Evolutionary conservation across 148 eudicot genomes (phyloP).

Genomic region (Spergularia marina): DNA sequence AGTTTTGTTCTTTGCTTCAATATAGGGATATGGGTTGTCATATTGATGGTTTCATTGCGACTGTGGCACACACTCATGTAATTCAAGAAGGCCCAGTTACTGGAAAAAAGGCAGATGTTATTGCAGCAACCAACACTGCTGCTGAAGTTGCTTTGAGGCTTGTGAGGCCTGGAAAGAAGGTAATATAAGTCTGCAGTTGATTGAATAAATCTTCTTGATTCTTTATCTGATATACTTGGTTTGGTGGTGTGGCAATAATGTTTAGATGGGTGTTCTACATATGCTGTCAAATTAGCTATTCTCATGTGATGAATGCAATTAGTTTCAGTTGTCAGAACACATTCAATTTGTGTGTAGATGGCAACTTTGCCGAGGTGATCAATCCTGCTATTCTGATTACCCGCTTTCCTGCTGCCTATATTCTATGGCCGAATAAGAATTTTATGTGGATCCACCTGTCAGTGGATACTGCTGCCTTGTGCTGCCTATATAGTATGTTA

Average conservation of each 20-base stretch:
- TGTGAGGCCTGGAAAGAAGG: conserved; percentile 87
- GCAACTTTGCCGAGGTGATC: conserved; percentile 28
- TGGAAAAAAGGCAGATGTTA: conserved; percentile 79
- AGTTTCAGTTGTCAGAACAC: not conserved
- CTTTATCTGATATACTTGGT: not conserved
- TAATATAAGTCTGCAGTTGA: conserved; percentile 14
- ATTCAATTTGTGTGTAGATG: not conserved
- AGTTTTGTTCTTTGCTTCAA: conserved; percentile 13
- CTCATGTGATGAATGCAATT: not conserved
- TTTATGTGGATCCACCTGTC: not conserved
- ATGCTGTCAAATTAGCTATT: not conserved
- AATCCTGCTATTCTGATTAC: conserved; percentile 12
- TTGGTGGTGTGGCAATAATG: not conserved
- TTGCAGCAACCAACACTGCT: conserved; percentile 90
- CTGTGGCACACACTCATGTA: conserved; percentile 80
- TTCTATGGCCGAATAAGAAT: not conserved
- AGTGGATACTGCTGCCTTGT: conserved; percentile 2
- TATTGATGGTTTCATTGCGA: conserved; percentile 91
- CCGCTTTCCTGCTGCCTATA: conserved; percentile 27
- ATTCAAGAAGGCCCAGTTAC: conserved; percentile 76
- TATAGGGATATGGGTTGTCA: conserved; percentile 93
- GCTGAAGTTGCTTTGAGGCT: conserved; percentile 97
- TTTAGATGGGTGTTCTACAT: not conserved
- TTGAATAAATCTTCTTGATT: not conserved
- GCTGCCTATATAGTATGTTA: conserved; percentile 15